phyloP scores from a whole-genome alignment of 2,329 filamentous ascomycete species.

The Aspergillus ochraceoroseus region DNA sequence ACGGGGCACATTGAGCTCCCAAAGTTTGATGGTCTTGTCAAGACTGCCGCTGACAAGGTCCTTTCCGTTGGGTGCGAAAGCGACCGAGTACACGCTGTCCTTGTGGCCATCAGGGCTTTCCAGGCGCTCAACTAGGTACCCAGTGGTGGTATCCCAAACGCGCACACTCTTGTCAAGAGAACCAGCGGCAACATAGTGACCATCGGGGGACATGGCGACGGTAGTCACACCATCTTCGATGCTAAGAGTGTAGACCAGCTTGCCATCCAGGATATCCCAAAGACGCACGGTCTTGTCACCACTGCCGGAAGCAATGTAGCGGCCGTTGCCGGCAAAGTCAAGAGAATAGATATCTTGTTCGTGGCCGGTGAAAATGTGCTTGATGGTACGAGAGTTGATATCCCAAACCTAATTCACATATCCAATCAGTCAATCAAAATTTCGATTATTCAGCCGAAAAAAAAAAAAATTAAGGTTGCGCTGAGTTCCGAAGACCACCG shows the following conservation, averaged over 20 bases:
- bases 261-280: conserved; percentile 87
- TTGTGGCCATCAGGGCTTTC: conserved; percentile 93
- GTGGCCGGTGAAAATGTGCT: conserved; percentile 90
- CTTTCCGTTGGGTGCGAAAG: conserved; percentile 88
- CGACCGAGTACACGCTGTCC: conserved; percentile 93
- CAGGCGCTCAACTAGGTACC: conserved; percentile 81
- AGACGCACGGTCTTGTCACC: conserved; percentile 91
- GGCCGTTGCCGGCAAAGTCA: conserved; percentile 89
- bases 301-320: conserved; percentile 90
- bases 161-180: conserved; percentile 96
- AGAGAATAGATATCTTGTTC: conserved; percentile 98
- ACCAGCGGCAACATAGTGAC: conserved; percentile 87
- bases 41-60: conserved; percentile 91
- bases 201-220: conserved; percentile 93
- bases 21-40: conserved; percentile 99
- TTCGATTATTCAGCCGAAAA: no score
- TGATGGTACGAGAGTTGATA: conserved; percentile 74
- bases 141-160: conserved; percentile 87
- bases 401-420: conserved; percentile 75
- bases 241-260: conserved; percentile 75
- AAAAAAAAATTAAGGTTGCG: no score
- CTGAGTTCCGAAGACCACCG: no score
- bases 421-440: conserved; percentile 3
- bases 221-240: conserved; percentile 98
- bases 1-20: conserved; percentile 76